Base-by-base conservation (phyloP, 371 early-diverging fungal genomes). In the Mucor circinelloides region DNA sequence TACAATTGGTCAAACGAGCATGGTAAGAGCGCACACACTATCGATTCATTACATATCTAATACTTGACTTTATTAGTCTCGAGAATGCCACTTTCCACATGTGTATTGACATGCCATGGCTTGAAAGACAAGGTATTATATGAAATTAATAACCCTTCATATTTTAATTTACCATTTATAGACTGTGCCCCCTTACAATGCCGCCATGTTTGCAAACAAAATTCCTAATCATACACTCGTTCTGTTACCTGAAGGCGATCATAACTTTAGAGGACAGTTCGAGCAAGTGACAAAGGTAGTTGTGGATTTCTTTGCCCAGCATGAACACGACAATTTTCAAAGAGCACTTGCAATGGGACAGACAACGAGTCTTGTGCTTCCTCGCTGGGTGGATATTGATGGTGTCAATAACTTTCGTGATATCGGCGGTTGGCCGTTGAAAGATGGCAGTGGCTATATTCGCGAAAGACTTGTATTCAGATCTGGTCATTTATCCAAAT, bases 361-460 rank as follows among this genome's bases (percentile, higher is more conserved):
- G 52, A 52, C 58, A 17, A 55, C 67, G 0, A 61, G 78, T 21
- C 23, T 83, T 7, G 46, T 57, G 3, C 62, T 76, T 2, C 79
- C 80, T 31, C 74, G 84, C 9, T 81, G 80, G 79, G 72, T 85
- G 21, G 74, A 84, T 64, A 79, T 89, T 3, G 85, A 87, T 42
- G 89, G 89, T n/a, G 88, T 87, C 2, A 75, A 71, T 30, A 89
- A 89, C 66, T 87, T 89, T 67, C 80, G 89, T 46, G 88, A 87
- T 66, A 75, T 87, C 23, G 89, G 89, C 58, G 88, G 85, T 1
- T 85, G 79, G 77, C 70, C 76, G 5, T n/a, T 78, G 19, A 72
- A 74, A 15, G 73, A 77, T 58, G 79, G 81, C n/a, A 68, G 48
- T 25, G 82, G 78, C n/a, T 81, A 83, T 72, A 74, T 85, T 46